Evolutionary conservation across 495 filamentous ascomycete genomes (phyloP), one percentile per base, ranked within the genome.

Genomic region (Xylaria castorea): DNA sequence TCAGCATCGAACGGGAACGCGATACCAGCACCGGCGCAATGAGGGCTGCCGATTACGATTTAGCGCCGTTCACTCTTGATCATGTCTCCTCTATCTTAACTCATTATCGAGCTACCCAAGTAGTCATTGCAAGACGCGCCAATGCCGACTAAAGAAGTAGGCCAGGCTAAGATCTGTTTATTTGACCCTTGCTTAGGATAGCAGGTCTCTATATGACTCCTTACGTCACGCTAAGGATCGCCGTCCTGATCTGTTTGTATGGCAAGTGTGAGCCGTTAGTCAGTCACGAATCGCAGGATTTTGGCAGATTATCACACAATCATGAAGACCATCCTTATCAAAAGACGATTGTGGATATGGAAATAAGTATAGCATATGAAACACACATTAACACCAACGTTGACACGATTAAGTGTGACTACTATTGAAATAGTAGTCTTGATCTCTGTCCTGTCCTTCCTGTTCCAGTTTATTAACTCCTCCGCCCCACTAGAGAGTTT

Each of bases 1-100:
- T 57, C 63, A 16, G 30, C 62, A 22, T 67, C 46, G 32, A 61
- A 67, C 30, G 71, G 71, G 42, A 70, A 63, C 18, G 11, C 25
- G 9, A 46, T 63, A 51, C 46, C 60, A 12, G 16, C 40, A n/a
- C 57, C 36, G 22, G 42, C 30, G 5, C 46, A 66, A 46, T 58
- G 53, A 63, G 27, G 36, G 12, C 42, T n/a, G 42, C 14, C 48
- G 8, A 66, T 38, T 30, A 11, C 16, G 3, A 53, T 32, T 18
- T 22, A 14, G 25, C 38, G 20, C 66, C 44, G 46, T 46, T n/a
- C 53, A 42, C n/a, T 18, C n/a, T 9, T 0, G 1, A 36, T 27
- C 1, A 51, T 30, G 27, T n/a, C n/a, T 42, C 22, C 2, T 18
- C 22, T 6, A 55, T 18, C 40, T 16, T n/a, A 18, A 70, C 55